Percentiles rank a stretch among this genome's conserved stretches.
phyloP scores from a whole-genome alignment of 1,139 yeast species.

The Zygoascus hellenicus region DNA sequence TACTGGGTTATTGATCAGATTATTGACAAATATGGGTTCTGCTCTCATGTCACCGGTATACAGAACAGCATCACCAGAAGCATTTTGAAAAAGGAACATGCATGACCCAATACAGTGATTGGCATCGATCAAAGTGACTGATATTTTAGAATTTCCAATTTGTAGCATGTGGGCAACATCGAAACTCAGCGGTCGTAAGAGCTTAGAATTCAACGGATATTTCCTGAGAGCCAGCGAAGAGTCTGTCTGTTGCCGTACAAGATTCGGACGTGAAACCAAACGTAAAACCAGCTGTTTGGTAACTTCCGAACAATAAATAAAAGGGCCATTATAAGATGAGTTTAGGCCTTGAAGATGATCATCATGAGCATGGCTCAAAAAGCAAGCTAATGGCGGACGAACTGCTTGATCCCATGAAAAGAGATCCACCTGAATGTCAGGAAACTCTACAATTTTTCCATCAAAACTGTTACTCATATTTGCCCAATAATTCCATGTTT shows the following conservation, averaged over 20 bases:
- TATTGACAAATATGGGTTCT: slow-evolving; percentile 48
- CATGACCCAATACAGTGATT: slow-evolving; percentile 62
- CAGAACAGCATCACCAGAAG: slow-evolving; percentile 35
- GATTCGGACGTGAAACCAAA: neutral
- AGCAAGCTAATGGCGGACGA: slow-evolving; percentile 27
- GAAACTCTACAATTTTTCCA: slow-evolving; percentile 33
- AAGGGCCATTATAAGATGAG: slow-evolving; percentile 37
- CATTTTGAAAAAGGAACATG: slow-evolving; percentile 48
- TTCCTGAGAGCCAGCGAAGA: slow-evolving; percentile 11
- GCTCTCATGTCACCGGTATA: slow-evolving; percentile 59
- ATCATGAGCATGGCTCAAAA: slow-evolving; percentile 52
- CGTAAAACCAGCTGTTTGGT: slow-evolving; percentile 36
- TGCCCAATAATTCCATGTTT: neutral
- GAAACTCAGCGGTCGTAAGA: slow-evolving; percentile 22
- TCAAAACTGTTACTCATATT: slow-evolving; percentile 22
- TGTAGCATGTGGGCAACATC: slow-evolving; percentile 31
- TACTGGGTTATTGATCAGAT: slow-evolving; percentile 37
- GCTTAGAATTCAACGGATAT: slow-evolving; percentile 10
- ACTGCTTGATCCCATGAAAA: slow-evolving; percentile 28
- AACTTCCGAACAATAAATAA: slow-evolving; percentile 45
- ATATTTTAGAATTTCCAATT: slow-evolving; percentile 18
- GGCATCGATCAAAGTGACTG: slow-evolving; percentile 35
- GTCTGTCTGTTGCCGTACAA: neutral
- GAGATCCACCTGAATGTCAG: slow-evolving; percentile 40
- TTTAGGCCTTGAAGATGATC: slow-evolving; percentile 53